Evolutionary conservation across 2,329 filamentous ascomycete species (phyloP), one percentile per base, ranked within the genome.

Genomic region (Cercospora sesami): DNA sequence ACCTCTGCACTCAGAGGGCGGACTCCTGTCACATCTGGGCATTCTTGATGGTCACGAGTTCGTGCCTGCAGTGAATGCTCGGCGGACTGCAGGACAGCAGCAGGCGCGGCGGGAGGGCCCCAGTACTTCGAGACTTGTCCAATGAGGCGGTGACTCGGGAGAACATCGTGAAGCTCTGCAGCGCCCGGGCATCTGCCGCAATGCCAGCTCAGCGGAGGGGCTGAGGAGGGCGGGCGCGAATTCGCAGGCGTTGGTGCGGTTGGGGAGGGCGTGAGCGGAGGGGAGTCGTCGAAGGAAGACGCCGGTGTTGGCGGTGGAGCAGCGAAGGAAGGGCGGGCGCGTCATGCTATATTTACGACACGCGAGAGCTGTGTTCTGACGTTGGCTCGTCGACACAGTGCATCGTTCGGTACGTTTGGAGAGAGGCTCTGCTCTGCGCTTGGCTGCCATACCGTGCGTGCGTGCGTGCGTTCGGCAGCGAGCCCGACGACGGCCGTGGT

Each of bases 111-210:
- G 42, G 21, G 10, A 48, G 42, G 42, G 18, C 21, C 42, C 10
- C 5, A 23, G 21, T 23, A 48, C 42, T 21, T 18, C 21, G 48
- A 23, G 48, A 53, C 48, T 14, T 30, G 48, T 59, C 28, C 55
- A 21, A 59, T 36, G 55, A 36, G 28, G 55, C 55, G 55, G 55
- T 59, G 55, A 59, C 55, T 59, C 55, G 55, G 55, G 16, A 59
- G 28, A 33, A 59, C 4, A 18, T n/a, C 8, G 53, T 57, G 53
- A n/a, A 33, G 55, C 28, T 36, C 26, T 30, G 12, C 26, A 4
- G 16, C 26, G 18, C 12, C 55, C 28, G 28, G 28, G 21, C 4
- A 33, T 59, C 55, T 33, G 55, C 55, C 55, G 55, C 55, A n/a
- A 14, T 10, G 42, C 42, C 51, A 26, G 51, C 51, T 16, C 53